Evolutionary conservation across 2,329 filamentous ascomycete genomes (phyloP).

Genomic region (Aspergillus pseudonomiae): DNA sequence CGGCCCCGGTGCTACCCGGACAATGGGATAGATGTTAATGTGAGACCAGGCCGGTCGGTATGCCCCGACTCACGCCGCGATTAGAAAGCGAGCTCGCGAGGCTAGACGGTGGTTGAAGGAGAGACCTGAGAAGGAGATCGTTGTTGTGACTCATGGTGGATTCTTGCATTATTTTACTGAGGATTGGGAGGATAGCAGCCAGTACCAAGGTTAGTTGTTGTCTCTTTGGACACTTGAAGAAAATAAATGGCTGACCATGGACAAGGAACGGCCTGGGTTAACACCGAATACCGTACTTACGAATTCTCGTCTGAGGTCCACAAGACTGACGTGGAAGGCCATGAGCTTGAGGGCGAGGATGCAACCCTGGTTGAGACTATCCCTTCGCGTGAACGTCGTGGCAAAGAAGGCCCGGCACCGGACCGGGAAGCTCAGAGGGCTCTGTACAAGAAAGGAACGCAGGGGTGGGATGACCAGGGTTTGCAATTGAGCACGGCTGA

Average conservation of each 20-base stretch:
- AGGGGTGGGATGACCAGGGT: constrained; percentile 49
- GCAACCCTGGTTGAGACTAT: constrained; percentile 46
- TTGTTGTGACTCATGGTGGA: constrained; percentile 79
- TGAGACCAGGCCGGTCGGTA: constrained; percentile 44
- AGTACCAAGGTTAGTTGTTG: constrained; percentile 45
- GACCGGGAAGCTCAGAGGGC: constrained; percentile 41
- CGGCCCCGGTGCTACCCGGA: not conserved
- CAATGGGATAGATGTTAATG: not conserved
- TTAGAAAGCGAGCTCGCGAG: constrained; percentile 63
- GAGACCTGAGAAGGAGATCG: constrained; percentile 66
- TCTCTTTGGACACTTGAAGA: not conserved
- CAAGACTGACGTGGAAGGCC: constrained; percentile 48
- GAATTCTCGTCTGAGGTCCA: constrained; percentile 60
- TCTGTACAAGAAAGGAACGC: constrained; percentile 43
- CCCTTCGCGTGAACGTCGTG: constrained; percentile 46
- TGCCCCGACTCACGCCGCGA: constrained; percentile 51
- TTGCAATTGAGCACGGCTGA: constrained; percentile 42
- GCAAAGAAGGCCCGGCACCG: constrained; percentile 37
- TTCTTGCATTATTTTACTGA: constrained; percentile 84
- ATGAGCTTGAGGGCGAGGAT: constrained; percentile 41
- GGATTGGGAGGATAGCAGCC: constrained; percentile 68
- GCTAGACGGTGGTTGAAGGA: constrained; percentile 61
- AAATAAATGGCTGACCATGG: not conserved
- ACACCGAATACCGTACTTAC: constrained; percentile 73
- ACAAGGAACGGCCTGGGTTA: constrained; percentile 71